Conservation (phyloP, 805 yeast species). For the Hanseniaspora singularis region DNA sequence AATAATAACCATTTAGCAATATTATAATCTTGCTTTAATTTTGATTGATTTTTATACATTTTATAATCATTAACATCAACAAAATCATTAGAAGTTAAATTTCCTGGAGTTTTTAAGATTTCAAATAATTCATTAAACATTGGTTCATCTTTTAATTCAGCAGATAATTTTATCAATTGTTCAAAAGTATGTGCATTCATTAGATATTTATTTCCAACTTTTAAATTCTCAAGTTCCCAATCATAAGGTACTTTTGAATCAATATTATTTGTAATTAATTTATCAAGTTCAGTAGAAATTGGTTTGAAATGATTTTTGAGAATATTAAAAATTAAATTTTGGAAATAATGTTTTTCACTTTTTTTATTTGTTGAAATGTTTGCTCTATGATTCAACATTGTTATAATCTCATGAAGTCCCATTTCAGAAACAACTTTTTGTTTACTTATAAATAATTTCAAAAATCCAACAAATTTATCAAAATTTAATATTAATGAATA, state of each 20-base stretch:
- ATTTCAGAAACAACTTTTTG: background rate
- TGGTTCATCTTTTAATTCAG: background rate
- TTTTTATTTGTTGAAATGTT: background rate
- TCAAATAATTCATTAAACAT: background rate
- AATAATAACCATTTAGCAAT: background rate
- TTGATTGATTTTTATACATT: background rate
- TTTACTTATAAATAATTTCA: background rate
- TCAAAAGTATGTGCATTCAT: slow-evolving; percentile 3
- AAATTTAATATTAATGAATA: background rate
- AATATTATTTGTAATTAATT: background rate
- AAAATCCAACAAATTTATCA: background rate
- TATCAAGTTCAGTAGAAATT: background rate
- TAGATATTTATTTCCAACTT: background rate
- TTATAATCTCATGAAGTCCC: background rate
- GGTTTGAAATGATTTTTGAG: background rate
- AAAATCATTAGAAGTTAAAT: no score
- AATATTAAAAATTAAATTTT: background rate
- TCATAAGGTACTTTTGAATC: background rate
- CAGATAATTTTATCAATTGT: background rate
- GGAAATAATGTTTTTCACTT: background rate
- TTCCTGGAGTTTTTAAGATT: background rate
- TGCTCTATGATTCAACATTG: background rate
- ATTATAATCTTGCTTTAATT: background rate
- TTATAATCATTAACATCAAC: no score
- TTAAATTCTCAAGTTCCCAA: background rate